These are phyloP conservation scores for Jatropha curcas DNA, from an alignment of 345 rosid genomes.

Conservation along the genomic window DNA sequence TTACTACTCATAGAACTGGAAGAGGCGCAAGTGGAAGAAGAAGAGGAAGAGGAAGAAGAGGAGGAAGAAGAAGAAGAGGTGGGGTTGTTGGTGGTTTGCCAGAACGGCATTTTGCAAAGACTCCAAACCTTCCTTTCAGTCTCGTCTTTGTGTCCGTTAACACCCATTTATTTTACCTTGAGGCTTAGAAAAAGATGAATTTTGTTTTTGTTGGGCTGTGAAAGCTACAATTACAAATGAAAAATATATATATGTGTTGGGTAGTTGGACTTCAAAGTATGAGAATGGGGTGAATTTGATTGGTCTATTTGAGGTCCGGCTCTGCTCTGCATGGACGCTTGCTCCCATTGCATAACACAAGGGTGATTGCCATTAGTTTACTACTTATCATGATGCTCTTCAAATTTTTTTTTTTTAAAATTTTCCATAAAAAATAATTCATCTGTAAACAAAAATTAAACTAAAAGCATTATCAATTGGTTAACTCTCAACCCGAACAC, in stretches of 20 bases:
- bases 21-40: slow-evolving; percentile 30
- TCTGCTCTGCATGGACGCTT: background rate
- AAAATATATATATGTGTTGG: no score
- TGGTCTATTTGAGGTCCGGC: slow-evolving; percentile 17
- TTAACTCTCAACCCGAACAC: no score
- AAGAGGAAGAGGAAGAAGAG: slow-evolving; percentile 36
- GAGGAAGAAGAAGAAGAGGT: slow-evolving; percentile 24
- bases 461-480: no score
- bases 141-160: slow-evolving; percentile 40
- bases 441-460: no score
- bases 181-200: background rate
- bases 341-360: no score
- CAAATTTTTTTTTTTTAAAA: background rate
- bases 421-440: no score
- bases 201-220: no score
- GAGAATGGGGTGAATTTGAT: slow-evolving; percentile 3
- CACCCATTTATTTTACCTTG: slow-evolving; percentile 21
- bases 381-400: no score
- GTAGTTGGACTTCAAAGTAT: slow-evolving; percentile 13
- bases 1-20: slow-evolving; percentile 30
- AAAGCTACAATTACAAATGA: no score
- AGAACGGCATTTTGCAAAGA: slow-evolving; percentile 54
- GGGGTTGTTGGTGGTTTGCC: slow-evolving; percentile 46
- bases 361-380: no score
- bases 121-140: slow-evolving; percentile 42